Base-by-base conservation (phyloP, 164 flowering plant species). In the Echeveria elegans region DNA sequence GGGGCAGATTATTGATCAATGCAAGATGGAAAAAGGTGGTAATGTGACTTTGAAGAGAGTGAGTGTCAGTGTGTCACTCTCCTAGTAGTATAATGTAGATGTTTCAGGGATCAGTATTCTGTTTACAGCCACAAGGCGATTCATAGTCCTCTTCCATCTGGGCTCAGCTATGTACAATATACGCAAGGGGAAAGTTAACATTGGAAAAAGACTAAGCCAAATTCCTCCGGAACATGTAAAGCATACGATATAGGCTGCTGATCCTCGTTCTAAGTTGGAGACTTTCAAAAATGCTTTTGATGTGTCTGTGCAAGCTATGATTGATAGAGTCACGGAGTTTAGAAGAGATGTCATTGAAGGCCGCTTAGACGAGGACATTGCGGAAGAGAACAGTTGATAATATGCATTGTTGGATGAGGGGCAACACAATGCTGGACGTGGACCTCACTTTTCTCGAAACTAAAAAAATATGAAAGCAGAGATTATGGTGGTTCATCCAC, bases 91-190 rank as follows among this genome's bases (percentile, higher is more conserved):
- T 93, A 32, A 93, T 93, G 97, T 77, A 85, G 41, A 38, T 38
- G 8, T 38, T 38, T 38, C 41, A 38, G 41, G 12, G 5, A 66
- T 88, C 97, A 0, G 72, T 86, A 16, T 93, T 93, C 73, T 93
- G 98, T 74, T 73, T 93, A 41, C 98, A 93, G 48, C 98, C 98
- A 24, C 96, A 86, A 71, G 97, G 98, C 5, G 98, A 93, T 77
- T 88, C 41, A 38, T 38, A 38, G 97, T 93, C 38, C 87, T 93
- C 79, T 90, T 90, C 74, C 92, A 90, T 73, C 97, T 97, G 5
- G 96, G 89, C 43, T 86, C 98, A 48, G 92, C 96, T 0, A 96
- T 91, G 82, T 85, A 92, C 68, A 89, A 87, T 71, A 70, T 95
- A 45, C 86, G 94, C 1, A 88, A 79, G 69, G 76, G 75, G 65